Evolutionary conservation across 768 basidiomycete species (phyloP).

Genomic region (Calvatia gigantea): DNA sequence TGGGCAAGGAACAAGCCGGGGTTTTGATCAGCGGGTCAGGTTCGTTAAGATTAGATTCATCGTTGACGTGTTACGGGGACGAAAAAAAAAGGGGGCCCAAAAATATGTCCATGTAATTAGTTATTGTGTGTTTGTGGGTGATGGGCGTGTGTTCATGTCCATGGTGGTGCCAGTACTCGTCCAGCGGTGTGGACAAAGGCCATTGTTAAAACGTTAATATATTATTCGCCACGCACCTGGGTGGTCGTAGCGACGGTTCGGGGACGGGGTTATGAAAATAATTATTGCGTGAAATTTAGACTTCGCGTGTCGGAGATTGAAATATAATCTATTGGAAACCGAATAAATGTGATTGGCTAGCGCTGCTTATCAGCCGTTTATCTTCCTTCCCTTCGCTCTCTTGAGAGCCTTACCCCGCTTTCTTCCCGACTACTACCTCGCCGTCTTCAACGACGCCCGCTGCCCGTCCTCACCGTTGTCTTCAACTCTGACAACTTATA

Average conservation of each 20-base stretch:
- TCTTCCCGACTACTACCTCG: slow-evolving; percentile 15
- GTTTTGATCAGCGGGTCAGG: background rate
- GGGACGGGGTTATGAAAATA: background rate
- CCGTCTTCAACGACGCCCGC: slow-evolving; percentile 12
- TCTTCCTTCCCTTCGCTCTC: background rate
- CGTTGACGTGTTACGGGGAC: background rate
- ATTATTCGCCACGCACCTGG: background rate
- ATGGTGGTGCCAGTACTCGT: background rate
- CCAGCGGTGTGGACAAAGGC: background rate
- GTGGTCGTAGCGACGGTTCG: background rate
- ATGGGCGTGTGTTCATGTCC: background rate
- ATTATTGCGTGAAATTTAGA: background rate
- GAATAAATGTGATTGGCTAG: slow-evolving; percentile 19
- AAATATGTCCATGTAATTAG: background rate
- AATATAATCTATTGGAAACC: slow-evolving; percentile 12
- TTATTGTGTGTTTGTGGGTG: background rate
- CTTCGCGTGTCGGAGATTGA: slow-evolving; percentile 8
- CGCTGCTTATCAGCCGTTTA: slow-evolving; percentile 13
- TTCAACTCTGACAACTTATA: slow-evolving; percentile 3
- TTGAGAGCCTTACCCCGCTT: slow-evolving; percentile 9
- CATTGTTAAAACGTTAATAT: background rate
- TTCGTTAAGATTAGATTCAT: slow-evolving; percentile 9
- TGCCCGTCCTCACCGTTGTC: slow-evolving; percentile 4
- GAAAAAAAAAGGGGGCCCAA: background rate
- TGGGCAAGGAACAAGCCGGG: background rate